Evolutionary conservation across 768 basidiomycete genomes (phyloP).

Genomic region (Strobilomyces dryophilus): DNA sequence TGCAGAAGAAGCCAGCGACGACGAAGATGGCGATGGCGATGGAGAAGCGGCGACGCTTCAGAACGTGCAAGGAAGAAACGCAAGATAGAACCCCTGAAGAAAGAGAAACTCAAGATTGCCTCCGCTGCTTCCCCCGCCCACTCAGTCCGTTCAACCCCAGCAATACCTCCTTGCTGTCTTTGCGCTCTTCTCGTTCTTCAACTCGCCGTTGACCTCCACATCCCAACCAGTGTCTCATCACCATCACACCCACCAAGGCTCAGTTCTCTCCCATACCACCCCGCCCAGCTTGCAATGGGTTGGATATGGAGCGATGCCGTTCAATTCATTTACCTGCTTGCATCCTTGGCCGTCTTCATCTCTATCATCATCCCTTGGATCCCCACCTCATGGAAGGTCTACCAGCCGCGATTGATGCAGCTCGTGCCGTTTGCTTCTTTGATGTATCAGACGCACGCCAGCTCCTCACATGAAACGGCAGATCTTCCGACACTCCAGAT

Average conservation of each 20-base stretch:
- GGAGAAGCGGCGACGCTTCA: conserved; percentile 33
- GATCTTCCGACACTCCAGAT: conserved; percentile 26
- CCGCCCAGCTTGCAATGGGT: conserved; percentile 12
- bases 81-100: conserved; percentile 45
- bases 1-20: conserved; percentile 40
- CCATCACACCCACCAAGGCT: conserved; percentile 60
- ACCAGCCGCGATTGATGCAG: conserved; percentile 21
- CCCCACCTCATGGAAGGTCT: conserved; percentile 23
- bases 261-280: conserved; percentile 45
- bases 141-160: conserved; percentile 26
- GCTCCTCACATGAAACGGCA: background rate
- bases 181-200: conserved; percentile 84
- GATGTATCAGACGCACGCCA: conserved; percentile 2
- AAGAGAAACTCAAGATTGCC: conserved; percentile 38
- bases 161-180: conserved; percentile 83
- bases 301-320: conserved; percentile 52
- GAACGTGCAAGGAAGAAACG: conserved; percentile 60
- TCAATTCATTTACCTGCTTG: conserved; percentile 63
- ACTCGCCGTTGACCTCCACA: conserved; percentile 57
- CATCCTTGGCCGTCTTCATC: conserved; percentile 59
- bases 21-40: conserved; percentile 43
- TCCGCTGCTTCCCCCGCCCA: conserved; percentile 12
- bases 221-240: conserved; percentile 26
- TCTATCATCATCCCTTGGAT: conserved; percentile 51
- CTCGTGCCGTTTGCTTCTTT: conserved; percentile 25